Evolutionary conservation across 495 filamentous ascomycete genomes (phyloP).

Genomic region (Podospora conica): DNA sequence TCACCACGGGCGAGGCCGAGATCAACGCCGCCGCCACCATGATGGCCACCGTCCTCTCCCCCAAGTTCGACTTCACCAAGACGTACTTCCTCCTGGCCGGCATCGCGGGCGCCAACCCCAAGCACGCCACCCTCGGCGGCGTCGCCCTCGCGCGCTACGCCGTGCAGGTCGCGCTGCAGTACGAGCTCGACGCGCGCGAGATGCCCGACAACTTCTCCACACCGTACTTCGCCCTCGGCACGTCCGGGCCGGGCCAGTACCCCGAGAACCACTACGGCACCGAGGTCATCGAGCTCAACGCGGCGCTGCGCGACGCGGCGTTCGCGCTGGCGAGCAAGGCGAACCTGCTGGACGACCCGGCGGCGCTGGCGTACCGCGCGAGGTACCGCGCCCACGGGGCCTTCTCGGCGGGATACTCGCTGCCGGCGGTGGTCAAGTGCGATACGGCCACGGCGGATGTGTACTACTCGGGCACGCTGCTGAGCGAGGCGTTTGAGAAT

Average conservation of each 20-base stretch:
- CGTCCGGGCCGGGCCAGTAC: conserved; percentile 49
- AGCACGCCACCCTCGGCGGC: conserved; percentile 53
- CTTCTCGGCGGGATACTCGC: conserved; percentile 43
- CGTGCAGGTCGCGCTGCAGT: conserved; percentile 67
- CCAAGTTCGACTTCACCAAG: conserved; percentile 56
- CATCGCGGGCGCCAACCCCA: conserved; percentile 67
- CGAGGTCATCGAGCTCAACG: conserved; percentile 70
- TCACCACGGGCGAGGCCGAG: conserved; percentile 53
- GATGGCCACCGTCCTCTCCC: conserved; percentile 51
- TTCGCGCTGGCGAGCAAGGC: conserved; percentile 51
- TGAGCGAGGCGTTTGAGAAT: conserved; percentile 60
- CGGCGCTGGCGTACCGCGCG: conserved; percentile 52
- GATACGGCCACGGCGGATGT: conserved; percentile 67
- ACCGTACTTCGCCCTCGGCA: conserved; percentile 60
- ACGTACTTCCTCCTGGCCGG: conserved; percentile 70
- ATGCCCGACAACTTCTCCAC: conserved; percentile 59
- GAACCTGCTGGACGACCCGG: conserved; percentile 48
- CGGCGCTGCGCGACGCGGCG: conserved; percentile 51
- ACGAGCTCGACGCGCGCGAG: conserved; percentile 67
- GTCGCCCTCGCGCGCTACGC: conserved; percentile 64
- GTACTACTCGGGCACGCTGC: conserved; percentile 59
- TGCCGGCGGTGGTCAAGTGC: conserved; percentile 56
- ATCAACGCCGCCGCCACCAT: conserved; percentile 69
- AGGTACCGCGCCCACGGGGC: conserved; percentile 42
- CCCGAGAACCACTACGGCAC: conserved; percentile 64